Conservation (phyloP, 2,329 filamentous ascomycete species). For the Capronia epimyces region DNA sequence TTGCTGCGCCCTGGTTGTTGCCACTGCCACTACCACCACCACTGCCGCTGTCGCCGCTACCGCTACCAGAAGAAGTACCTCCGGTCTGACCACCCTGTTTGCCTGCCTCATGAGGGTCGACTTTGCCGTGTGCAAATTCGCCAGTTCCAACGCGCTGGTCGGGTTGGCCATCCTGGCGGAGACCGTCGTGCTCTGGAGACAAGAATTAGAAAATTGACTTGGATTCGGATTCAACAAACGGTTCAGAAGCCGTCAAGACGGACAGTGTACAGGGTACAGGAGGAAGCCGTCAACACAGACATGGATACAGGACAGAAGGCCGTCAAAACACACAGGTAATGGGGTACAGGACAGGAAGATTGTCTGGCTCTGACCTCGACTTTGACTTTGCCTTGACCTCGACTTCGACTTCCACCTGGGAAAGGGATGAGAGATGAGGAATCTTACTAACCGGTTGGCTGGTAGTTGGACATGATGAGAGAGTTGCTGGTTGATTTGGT, state of each 20-base stretch:
- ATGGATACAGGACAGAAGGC: too few species aligned
- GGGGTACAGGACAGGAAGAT: too few species aligned
- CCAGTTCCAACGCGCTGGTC: conserved; percentile 20
- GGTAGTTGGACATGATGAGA: conserved; percentile 27
- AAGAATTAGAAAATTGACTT: conserved; percentile 1
- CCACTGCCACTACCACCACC: conserved; percentile 5
- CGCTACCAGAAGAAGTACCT: conserved; percentile 7
- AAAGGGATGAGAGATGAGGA: neutral
- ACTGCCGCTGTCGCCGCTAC: too few species aligned
- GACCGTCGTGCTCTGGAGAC: conserved; percentile 24
- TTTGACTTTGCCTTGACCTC: too few species aligned
- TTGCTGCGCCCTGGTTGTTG: conserved; percentile 12
- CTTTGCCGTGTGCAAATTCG: conserved; percentile 27
- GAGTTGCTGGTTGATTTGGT: neutral
- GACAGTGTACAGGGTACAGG: too few species aligned
- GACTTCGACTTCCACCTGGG: too few species aligned
- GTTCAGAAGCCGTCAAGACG: neutral
- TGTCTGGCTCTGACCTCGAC: too few species aligned
- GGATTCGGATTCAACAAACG: neutral
- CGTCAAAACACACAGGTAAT: too few species aligned
- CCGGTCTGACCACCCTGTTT: conserved; percentile 21
- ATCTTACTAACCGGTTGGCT: conserved; percentile 25
- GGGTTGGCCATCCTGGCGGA: conserved; percentile 26
- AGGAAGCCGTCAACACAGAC: too few species aligned
- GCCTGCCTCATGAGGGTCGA: conserved; percentile 27